Conservation (phyloP, 2,329 filamentous ascomycete species). For the Monilinia fructigena region DNA sequence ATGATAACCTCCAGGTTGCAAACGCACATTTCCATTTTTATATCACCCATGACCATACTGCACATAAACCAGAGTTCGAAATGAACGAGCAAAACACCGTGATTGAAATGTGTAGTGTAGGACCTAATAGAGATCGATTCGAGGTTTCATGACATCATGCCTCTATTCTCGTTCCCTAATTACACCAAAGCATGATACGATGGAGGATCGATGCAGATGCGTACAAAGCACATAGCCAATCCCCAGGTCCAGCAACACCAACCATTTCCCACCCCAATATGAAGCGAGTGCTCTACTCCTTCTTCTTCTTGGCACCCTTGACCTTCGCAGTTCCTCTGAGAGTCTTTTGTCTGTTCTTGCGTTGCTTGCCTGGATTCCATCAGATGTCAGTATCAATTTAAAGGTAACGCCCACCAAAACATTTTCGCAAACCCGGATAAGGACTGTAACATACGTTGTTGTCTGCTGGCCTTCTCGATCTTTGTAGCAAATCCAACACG, state of each 20-base stretch:
- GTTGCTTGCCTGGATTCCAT: slow-evolving; percentile 83
- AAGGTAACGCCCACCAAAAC: neutral
- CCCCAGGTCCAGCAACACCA: slow-evolving; percentile 38
- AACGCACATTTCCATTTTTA: slow-evolving; percentile 18
- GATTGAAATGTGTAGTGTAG: slow-evolving; percentile 34
- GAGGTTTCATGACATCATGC: slow-evolving; percentile 33
- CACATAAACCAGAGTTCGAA: slow-evolving; percentile 22
- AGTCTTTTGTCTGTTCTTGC: slow-evolving; percentile 99
- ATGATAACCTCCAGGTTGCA: slow-evolving; percentile 15
- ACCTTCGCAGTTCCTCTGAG: slow-evolving; percentile 96
- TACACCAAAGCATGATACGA: slow-evolving; percentile 34
- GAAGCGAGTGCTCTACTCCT: slow-evolving; percentile 66
- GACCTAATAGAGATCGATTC: slow-evolving; percentile 30
- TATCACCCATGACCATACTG: slow-evolving; percentile 20
- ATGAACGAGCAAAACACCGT: slow-evolving; percentile 34
- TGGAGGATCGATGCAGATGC: slow-evolving; percentile 36
- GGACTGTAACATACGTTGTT: slow-evolving; percentile 81
- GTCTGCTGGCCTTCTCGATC: slow-evolving; percentile 95
- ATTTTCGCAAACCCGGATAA: slow-evolving; percentile 11
- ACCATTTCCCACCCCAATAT: slow-evolving; percentile 34
- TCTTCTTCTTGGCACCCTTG: slow-evolving; percentile 93
- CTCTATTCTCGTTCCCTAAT: slow-evolving; percentile 29
- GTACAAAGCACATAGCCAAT: slow-evolving; percentile 37
- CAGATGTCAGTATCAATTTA: slow-evolving; percentile 30
- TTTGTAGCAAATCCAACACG: slow-evolving; percentile 89